phyloP scores from a whole-genome alignment of 768 basidiomycete genomes.

The Lactifluus piperatus region DNA sequence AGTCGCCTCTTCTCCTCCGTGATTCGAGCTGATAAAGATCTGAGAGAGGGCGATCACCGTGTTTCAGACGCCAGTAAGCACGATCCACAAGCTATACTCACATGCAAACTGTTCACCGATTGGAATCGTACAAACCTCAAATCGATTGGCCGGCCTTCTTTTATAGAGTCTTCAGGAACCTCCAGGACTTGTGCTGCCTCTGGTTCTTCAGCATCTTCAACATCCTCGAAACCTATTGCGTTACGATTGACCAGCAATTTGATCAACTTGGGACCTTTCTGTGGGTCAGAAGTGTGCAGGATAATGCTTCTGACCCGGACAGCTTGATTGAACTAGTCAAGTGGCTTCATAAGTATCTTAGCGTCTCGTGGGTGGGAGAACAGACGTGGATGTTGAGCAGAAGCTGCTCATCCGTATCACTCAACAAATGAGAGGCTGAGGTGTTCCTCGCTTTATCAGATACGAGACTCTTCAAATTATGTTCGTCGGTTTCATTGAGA shows the following conservation, averaged over 20 bases:
- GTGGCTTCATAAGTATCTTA: not conserved
- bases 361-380: constrained; percentile 9
- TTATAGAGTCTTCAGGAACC: constrained; percentile 41
- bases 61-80: not conserved
- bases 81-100: constrained; percentile 28
- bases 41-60: constrained; percentile 21
- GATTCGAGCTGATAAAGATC: constrained; percentile 65
- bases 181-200: constrained; percentile 50
- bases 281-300: constrained; percentile 32
- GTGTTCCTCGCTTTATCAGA: constrained; percentile 37
- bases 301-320: constrained; percentile 56
- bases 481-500: constrained; percentile 51
- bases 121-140: constrained; percentile 66
- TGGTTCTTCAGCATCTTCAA: constrained; percentile 42
- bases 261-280: constrained; percentile 49
- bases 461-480: constrained; percentile 48
- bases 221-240: constrained; percentile 55
- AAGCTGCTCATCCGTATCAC: constrained; percentile 68
- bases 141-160: constrained; percentile 38
- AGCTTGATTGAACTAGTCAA: constrained; percentile 54
- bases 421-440: constrained; percentile 41
- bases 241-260: constrained; percentile 56
- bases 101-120: constrained; percentile 56
- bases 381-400: constrained; percentile 58
- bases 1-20: constrained; percentile 54